Evolutionary conservation across 768 basidiomycete genomes (phyloP), one percentile per base, ranked within the genome.

Genomic region (Peribolospora baueri): DNA sequence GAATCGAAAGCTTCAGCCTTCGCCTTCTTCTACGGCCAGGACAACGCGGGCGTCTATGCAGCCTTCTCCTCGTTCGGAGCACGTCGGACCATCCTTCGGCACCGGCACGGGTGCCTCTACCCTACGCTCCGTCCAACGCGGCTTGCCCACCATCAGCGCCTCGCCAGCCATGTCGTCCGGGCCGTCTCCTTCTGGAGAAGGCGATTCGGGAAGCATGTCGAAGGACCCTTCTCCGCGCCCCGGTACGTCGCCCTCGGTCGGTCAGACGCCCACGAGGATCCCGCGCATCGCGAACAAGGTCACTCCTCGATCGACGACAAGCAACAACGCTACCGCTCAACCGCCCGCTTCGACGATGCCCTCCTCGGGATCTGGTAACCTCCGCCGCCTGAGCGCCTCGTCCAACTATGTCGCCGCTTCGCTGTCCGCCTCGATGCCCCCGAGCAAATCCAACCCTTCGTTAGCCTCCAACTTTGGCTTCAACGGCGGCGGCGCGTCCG

Each of bases 181-280:
- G 48, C 13, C 41, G 42, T 40, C 13, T 42, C n/a, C 3, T 55
- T 25, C 25, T 25, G 25, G 25, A 25, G 25, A 25, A 25, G 25
- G 25, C 25, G 25, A 25, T 25, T 25, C 25, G 25, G 25, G 25
- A 25, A 25, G 25, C 25, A 25, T 1, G 25, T 25, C 25, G 25
- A 25, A 25, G 25, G 1, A 25, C 25, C 25, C 25, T 25, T 25
- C 25, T 25, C 25, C 54, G 1, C 59, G 54, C 0, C 42, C 59
- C 7, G 49, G 48, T 1, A 57, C 56, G 0, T 57, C 59, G 6
- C 56, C 61, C 9, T 54, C 59, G 13, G 55, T 55, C 5, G 86
- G 86, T 68, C 84, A 85, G 64, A 86, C 86, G 0, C 85, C 85
- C 3, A 90, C 85, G 14, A 88, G 86, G 70, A 90, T 88, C 62